Base-by-base conservation (phyloP, 805 yeast species). In the Limtongia smithiae region DNA sequence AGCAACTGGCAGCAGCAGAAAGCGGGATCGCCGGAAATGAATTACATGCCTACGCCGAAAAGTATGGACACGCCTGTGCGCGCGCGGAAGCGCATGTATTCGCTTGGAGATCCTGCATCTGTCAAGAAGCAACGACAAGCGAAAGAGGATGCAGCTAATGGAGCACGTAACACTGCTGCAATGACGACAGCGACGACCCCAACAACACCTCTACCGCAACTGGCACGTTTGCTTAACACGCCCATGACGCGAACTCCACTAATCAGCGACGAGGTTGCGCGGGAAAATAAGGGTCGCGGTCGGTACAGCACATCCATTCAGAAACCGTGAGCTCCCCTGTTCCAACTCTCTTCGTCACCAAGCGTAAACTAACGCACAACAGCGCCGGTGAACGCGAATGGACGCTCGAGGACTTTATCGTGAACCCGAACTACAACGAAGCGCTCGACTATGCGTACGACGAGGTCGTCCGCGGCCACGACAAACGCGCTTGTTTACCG, bases 321-420 rank as follows among this genome's bases (percentile, higher is more conserved):
- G n/a, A 48, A 44, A 37, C 50, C 57, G 49, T 44, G 32, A 17
- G 53, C 35, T 17, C 32, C 11, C 34, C n/a, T 11, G 14, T 18
- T 12, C 34, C 30, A 22, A 9, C 24, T 17, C 15, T 17, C n/a
- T 28, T 12, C 22, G 7, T 3, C 17, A n/a, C n/a, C n/a, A n/a
- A n/a, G n/a, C n/a, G n/a, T n/a, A n/a, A n/a, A n/a, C n/a, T n/a
- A n/a, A n/a, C n/a, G n/a, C n/a, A n/a, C n/a, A n/a, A 36, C 31
- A 45, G 46, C 4, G 36, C 44, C 4, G 56, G 57, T 2, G 44
- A 54, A 12, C 60, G 71, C 3, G 61, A 61, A 9, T 71, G 75
- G 75, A 62, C 66, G 8, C 63, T 67, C 2, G 66, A 62, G 27
- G 76, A 72, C 48, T 72, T 72, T 54, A 62, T 66, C 18, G 61